Evolutionary conservation across 345 rosid species (phyloP), one percentile per base, ranked within the genome.

Genomic region (Pugionium dolabratum): DNA sequence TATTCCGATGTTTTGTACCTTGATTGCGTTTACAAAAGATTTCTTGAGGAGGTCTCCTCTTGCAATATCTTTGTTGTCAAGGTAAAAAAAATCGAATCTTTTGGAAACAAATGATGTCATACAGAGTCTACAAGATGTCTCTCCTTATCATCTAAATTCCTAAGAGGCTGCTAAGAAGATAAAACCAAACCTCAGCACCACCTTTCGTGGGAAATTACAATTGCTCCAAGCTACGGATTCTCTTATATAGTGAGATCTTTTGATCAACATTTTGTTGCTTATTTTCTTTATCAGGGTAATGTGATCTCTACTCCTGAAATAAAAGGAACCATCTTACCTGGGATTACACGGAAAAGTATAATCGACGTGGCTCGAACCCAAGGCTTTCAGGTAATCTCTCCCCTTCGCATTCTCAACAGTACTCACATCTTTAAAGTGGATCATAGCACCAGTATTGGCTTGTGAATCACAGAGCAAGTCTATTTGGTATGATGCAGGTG

Each of bases 341-440:
- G 72, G 27, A 68, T 68, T 29, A 68, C 73, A 0, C 59, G 66
- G 25, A 58, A 59, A 77, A 91, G 94, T 61, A 79, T 88, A 45
- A 86, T 91, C 60, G 91, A 86, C 75, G 89, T 91, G 73, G 88
- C 94, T 74, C 79, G 75, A n/a, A 81, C 76, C 74, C 74, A 77
- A 81, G 89, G 92, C 25, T 82, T 80, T 63, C 76, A 80, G 95
- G 97, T 87, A 58, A 35, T 61, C 43, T 2, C 41, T 43, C n/a
- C 2, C 33, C 3, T 4, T 62, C 1, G 18, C 18, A 18, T 18
- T 18, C 18, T 18, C 18, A 18, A 18, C 18, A 18, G 18, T 18
- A 18, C 18, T 18, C 18, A 18, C 18, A 18, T 18, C 18, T 18
- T 18, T 18, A 18, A 18, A 18, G 18, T 18, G 18, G 18, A 18